These are phyloP conservation scores for Pythium coloratum DNA, from an alignment of 352 stramenopile species.

Conservation along the genomic window DNA sequence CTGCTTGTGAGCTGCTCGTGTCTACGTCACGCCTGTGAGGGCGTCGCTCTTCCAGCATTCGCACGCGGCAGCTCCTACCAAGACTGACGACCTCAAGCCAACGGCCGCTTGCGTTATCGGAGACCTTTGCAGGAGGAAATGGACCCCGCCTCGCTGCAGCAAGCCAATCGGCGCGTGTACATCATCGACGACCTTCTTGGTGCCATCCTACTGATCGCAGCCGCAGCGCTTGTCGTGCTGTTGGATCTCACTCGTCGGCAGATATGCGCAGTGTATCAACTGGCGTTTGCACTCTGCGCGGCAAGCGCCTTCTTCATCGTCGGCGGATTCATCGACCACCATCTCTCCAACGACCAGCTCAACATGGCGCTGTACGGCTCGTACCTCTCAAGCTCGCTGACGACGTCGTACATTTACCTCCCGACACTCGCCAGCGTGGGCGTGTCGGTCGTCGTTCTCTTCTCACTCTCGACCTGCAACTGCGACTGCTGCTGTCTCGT, in stretches of 20 bases:
- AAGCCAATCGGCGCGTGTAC: slow-evolving; percentile 45
- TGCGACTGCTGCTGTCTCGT: slow-evolving; percentile 73
- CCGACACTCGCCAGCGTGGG: slow-evolving; percentile 38
- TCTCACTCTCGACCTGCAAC: slow-evolving; percentile 57
- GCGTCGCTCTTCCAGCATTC: not conserved
- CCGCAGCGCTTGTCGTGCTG: slow-evolving; percentile 42
- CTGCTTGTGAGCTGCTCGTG: not conserved
- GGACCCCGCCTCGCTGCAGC: slow-evolving; percentile 21
- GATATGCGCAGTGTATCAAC: slow-evolving; percentile 68
- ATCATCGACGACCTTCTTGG: slow-evolving; percentile 80
- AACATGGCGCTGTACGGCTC: slow-evolving; percentile 64
- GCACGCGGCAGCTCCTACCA: slow-evolving; percentile 2
- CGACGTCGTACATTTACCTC: slow-evolving; percentile 67
- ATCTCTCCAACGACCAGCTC: slow-evolving; percentile 72
- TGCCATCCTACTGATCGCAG: slow-evolving; percentile 56
- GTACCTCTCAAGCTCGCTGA: slow-evolving; percentile 46
- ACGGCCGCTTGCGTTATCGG: not conserved
- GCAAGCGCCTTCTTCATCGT: slow-evolving; percentile 59
- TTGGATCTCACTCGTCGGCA: slow-evolving; percentile 72
- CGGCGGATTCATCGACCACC: slow-evolving; percentile 69
- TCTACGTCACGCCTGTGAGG: not conserved
- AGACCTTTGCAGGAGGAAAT: slow-evolving; percentile 1
- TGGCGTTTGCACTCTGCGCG: slow-evolving; percentile 61
- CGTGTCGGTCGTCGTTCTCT: slow-evolving; percentile 39
- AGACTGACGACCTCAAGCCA: not conserved